A percentile compares a stretch with the other conserved stretches of the same genome.
phyloP scores from a whole-genome alignment of 2,329 filamentous ascomycete species.

The Fusarium palustre region DNA sequence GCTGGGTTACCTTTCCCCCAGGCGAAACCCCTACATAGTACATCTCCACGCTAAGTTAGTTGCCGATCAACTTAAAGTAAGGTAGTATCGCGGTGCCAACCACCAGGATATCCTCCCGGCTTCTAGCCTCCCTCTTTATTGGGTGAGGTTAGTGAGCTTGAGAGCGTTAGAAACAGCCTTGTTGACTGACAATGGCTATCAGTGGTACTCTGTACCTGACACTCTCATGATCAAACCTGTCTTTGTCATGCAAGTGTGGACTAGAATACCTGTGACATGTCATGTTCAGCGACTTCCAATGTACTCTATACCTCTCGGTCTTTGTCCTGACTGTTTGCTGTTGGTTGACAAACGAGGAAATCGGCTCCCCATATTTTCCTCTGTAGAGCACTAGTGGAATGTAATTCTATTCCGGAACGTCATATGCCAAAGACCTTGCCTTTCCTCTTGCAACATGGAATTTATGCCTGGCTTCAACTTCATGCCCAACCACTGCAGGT shows the following conservation, averaged over 20 bases:
- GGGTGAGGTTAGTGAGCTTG: neutral
- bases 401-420: neutral
- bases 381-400: neutral
- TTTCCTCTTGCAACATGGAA: neutral
- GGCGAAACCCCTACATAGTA: neutral
- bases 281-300: neutral
- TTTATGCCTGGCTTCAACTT: neutral
- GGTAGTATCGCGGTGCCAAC: conserved; percentile 24
- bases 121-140: neutral
- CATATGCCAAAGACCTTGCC: neutral
- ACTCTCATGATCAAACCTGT: neutral
- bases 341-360: neutral
- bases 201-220: neutral
- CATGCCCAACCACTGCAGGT: neutral
- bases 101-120: conserved; percentile 10
- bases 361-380: neutral
- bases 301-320: neutral
- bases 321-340: neutral
- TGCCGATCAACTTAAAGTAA: conserved; percentile 19
- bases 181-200: neutral
- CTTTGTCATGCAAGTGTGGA: neutral
- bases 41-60: conserved; percentile 1
- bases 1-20: neutral
- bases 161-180: neutral
- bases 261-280: neutral